These are phyloP conservation scores for Diplodia sapinea DNA, from an alignment of 2,329 filamentous ascomycete species.

Conservation along the genomic window DNA sequence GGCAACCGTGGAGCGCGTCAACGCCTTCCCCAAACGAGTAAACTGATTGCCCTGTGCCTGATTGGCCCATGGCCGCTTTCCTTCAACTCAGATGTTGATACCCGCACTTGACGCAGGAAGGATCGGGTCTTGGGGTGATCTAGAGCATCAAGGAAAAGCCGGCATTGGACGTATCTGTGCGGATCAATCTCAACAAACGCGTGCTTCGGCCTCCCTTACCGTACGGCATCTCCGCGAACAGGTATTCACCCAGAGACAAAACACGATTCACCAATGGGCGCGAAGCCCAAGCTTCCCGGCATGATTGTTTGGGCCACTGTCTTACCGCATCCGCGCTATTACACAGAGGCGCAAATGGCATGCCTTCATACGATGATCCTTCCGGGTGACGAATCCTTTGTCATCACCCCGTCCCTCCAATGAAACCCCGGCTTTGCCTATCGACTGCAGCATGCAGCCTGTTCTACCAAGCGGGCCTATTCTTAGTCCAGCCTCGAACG, in stretches of 20 bases:
- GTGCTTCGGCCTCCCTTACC: neutral
- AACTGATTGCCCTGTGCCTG: slow-evolving; percentile 4
- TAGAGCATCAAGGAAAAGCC: neutral
- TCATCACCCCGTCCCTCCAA: slow-evolving; percentile 1
- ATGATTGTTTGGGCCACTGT: neutral
- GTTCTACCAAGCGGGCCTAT: neutral
- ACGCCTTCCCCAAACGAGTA: slow-evolving; percentile 11
- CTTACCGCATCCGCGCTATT: neutral
- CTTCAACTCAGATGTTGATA: neutral
- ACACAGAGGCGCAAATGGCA: slow-evolving; percentile 9
- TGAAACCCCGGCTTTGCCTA: neutral
- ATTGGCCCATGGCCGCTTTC: neutral
- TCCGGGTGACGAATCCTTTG: slow-evolving; percentile 14
- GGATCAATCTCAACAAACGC: neutral
- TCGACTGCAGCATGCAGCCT: slow-evolving; percentile 2
- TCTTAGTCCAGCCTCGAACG: slow-evolving; percentile 21
- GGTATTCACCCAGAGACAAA: neutral
- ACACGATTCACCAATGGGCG: neutral
- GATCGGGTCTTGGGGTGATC: neutral
- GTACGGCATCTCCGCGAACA: neutral
- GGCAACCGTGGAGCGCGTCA: neutral
- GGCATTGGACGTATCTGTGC: neutral
- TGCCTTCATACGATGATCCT: neutral
- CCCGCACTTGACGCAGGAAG: neutral
- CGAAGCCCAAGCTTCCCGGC: neutral